Evolutionary conservation across 2,329 filamentous ascomycete species (phyloP).

Genomic region (Fonsecaea pugnacius): DNA sequence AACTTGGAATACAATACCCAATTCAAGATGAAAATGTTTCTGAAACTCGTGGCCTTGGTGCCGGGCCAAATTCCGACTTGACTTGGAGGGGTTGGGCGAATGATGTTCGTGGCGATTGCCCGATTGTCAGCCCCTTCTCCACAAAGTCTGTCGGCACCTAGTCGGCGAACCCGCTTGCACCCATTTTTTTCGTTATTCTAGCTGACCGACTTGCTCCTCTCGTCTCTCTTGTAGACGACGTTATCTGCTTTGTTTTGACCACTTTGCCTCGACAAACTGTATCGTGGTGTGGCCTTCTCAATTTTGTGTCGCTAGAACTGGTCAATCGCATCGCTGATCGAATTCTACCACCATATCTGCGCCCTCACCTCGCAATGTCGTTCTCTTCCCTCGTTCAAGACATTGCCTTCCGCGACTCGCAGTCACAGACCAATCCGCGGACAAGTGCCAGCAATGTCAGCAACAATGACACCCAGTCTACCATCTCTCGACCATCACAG

Average conservation of each 20-base stretch:
- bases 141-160: background rate
- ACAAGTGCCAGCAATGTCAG: conserved; percentile 28
- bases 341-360: background rate
- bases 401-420: conserved; percentile 51
- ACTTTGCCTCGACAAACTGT: background rate
- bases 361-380: conserved; percentile 46
- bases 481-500: conserved; percentile 46
- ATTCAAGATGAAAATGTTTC: background rate
- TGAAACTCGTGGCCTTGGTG: background rate
- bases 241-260: background rate
- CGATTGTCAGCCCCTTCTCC: conserved; percentile 2
- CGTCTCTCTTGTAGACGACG: background rate
- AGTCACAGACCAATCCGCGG: conserved; percentile 32
- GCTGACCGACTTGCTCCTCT: conserved; percentile 16
- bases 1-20: background rate
- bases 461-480: conserved; percentile 47
- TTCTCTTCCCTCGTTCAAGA: conserved; percentile 58
- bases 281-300: background rate
- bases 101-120: conserved; percentile 1
- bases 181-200: conserved; percentile 15
- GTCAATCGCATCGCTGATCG: background rate
- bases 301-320: background rate
- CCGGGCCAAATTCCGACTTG: background rate
- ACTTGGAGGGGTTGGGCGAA: background rate
- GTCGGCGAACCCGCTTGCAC: background rate